Percentiles rank a stretch among this genome's conserved stretches.
Evolutionary conservation across 345 rosid species (phyloP).

Genomic region (Schrenkiella parvula): DNA sequence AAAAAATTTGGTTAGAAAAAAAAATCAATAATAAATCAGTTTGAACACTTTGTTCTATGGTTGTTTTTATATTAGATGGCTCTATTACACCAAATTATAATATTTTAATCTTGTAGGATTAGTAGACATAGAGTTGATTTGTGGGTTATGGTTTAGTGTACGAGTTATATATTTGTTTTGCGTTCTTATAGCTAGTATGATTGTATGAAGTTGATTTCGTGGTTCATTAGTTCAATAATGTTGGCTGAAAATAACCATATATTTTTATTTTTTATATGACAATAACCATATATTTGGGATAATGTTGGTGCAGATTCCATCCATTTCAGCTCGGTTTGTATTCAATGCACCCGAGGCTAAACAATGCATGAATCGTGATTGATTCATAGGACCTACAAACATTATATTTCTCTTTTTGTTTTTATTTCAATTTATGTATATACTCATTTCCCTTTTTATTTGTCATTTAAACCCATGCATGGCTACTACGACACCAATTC

Average conservation of each 20-base stretch:
- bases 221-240: not conserved
- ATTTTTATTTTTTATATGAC: too few species aligned
- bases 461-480: not conserved
- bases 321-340: not conserved
- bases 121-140: too few species aligned
- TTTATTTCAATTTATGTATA: not conserved
- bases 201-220: not conserved
- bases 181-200: not conserved
- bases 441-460: not conserved
- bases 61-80: too few species aligned
- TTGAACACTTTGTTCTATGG: too few species aligned
- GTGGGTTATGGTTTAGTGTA: too few species aligned
- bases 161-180: not conserved
- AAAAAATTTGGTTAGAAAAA: too few species aligned
- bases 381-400: not conserved
- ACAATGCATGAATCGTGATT: not conserved
- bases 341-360: not conserved
- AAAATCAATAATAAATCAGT: too few species aligned
- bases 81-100: too few species aligned
- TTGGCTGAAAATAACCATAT: conserved; percentile 1
- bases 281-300: not conserved
- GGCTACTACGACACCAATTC: not conserved
- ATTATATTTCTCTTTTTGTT: conserved; percentile 7
- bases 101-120: too few species aligned
- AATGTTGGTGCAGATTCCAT: conserved; percentile 1